Evolutionary conservation across 805 yeast species (phyloP), one percentile per base, ranked within the genome.

Genomic region (Pichia heedii): DNA sequence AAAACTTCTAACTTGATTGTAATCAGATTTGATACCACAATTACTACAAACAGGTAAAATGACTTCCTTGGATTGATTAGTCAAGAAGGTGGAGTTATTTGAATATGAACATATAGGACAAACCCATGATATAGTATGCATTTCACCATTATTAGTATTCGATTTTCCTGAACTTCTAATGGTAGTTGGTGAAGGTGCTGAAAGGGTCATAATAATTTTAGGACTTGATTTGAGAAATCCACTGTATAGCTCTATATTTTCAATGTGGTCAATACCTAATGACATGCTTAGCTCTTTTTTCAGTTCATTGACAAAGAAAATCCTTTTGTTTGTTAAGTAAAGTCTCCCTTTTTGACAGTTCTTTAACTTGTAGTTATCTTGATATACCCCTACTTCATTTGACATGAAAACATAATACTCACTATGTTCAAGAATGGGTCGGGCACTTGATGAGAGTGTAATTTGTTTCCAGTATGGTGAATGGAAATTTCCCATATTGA

Each of bases 31-130:
- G 16, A 83, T 73, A 7, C 90, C 90, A 61, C 90, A 83, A 18
- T 75, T 76, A 24, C 56, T 55, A 57, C 90, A 83, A 1, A 56
- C 52, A 0, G 81, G 80, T 2, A 67, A 48, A 9, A 54, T 13
- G 3, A 39, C 40, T 22, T 33, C 18, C 15, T 10, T 15, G 15
- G 9, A 8, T 24, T 7, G 12, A 29, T 29, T 12, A 10, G 15
- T 10, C 2, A 15, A 16, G 13, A 29, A 10, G 15, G n/a, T 10
- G n/a, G 32, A 13, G 11, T 58, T 61, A 54, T 87, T 86, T 22
- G 79, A 68, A 56, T 69, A 84, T n/a, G 77, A 76, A 61, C 98
- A 90, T 3, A 93, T 89, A n/a, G 83, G 81, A 59, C 98, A 90
- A 1, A 73, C 71, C 98, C 98, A 90, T 26, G 70, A 2, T 16